Conservation (phyloP, 768 basidiomycete genomes). For the Chiua virens region DNA sequence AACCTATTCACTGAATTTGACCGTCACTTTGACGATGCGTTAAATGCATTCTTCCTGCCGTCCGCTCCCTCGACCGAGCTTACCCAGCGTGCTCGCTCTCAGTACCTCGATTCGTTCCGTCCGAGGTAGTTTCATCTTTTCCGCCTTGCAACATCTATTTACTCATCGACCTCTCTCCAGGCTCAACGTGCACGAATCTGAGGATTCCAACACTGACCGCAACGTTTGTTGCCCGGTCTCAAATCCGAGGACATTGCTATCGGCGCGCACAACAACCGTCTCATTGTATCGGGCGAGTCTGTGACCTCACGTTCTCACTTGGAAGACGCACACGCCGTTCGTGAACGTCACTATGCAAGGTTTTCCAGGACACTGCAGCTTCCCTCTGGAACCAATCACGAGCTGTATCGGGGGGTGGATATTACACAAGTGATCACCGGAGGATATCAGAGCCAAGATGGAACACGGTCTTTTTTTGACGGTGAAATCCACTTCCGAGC, state of each 20-base stretch:
- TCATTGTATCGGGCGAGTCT: too few relatives aligned
- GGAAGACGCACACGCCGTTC: too few relatives aligned
- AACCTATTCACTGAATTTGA: not conserved
- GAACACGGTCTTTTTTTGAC: too few relatives aligned
- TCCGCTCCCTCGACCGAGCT: not conserved
- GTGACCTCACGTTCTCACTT: too few relatives aligned
- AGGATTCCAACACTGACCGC: too few relatives aligned
- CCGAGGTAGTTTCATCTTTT: slow-evolving; percentile 13
- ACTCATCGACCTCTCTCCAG: slow-evolving; percentile 19
- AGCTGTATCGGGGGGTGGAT: slow-evolving; percentile 26
- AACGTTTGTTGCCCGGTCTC: too few relatives aligned
- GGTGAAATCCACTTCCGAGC: too few relatives aligned
- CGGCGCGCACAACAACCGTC: too few relatives aligned
- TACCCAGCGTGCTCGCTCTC: not conserved
- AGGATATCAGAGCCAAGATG: too few relatives aligned
- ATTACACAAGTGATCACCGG: too few relatives aligned
- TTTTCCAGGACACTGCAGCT: too few relatives aligned
- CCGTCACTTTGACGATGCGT: slow-evolving; percentile 2
- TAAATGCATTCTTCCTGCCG: slow-evolving; percentile 6
- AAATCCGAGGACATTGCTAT: slow-evolving; percentile 33
- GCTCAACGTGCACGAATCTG: slow-evolving; percentile 47
- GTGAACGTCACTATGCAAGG: too few relatives aligned
- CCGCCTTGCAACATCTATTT: not conserved
- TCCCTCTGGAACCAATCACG: slow-evolving; percentile 10
- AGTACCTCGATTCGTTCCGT: slow-evolving; percentile 7